Percentiles rank a stretch among this genome's conserved stretches.
These are phyloP conservation scores for Schwanniomyces sp. DNA, from an alignment of 805 yeast genomes.

Conservation along the genomic window DNA sequence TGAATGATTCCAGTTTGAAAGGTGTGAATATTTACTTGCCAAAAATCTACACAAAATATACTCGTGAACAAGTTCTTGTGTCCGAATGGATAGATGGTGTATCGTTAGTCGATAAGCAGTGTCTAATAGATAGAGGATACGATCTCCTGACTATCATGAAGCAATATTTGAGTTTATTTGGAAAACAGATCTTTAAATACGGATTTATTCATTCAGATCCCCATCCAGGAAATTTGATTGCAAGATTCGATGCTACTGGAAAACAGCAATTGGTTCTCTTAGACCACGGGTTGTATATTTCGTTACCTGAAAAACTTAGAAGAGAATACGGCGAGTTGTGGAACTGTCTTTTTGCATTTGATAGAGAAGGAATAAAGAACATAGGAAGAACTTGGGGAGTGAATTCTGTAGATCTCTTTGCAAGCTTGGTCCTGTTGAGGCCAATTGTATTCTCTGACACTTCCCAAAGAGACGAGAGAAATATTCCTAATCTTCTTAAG, in stretches of 20 bases:
- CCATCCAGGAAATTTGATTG: conserved; percentile 77
- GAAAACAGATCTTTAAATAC: conserved; percentile 62
- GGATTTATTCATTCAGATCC: conserved; percentile 76
- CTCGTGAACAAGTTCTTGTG: conserved; percentile 53
- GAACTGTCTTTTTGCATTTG: conserved; percentile 57
- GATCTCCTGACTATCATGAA: conserved; percentile 45
- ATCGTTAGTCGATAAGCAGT: conserved; percentile 47
- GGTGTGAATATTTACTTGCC: conserved; percentile 55
- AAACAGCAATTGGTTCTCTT: conserved; percentile 62
- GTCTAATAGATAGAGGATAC: conserved; percentile 38
- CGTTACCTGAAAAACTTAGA: conserved; percentile 50
- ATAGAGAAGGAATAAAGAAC: conserved; percentile 44
- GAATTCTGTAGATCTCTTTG: conserved; percentile 60
- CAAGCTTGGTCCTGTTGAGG: conserved; percentile 53
- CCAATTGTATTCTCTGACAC: conserved; percentile 34
- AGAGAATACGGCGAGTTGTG: conserved; percentile 61
- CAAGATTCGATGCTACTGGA: conserved; percentile 36
- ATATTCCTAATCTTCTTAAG: conserved; percentile 48
- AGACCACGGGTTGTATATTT: conserved; percentile 74
- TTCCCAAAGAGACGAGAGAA: conserved; percentile 32
- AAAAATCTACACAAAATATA: conserved; percentile 40
- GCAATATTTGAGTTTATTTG: conserved; percentile 50
- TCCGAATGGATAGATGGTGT: conserved; percentile 81
- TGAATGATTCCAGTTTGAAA: conserved; percentile 39
- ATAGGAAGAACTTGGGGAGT: conserved; percentile 69